Conservation (phyloP, 164 flowering plant genomes). For the Warburgia ugandensis region DNA sequence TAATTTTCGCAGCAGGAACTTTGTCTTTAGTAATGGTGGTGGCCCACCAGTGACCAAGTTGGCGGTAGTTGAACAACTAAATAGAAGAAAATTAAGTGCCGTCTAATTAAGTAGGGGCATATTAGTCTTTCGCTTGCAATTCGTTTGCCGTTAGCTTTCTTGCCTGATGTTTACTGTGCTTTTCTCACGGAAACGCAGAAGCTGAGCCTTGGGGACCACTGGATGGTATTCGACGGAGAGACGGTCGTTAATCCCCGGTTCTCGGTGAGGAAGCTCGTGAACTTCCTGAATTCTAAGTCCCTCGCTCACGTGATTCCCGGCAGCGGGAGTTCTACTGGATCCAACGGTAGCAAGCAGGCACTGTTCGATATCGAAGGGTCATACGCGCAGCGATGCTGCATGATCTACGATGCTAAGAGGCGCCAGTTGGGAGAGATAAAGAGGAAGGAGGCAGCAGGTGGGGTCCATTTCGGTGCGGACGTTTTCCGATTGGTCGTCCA, state of each 20-base stretch:
- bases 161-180: too few relatives aligned
- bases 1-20: too few relatives aligned
- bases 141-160: too few relatives aligned
- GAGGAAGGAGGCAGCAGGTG: constrained; percentile 52
- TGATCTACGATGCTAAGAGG: constrained; percentile 42
- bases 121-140: too few relatives aligned
- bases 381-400: constrained; percentile 48
- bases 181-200: constrained; percentile 39
- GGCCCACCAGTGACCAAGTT: too few relatives aligned
- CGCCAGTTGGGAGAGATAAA: constrained; percentile 51
- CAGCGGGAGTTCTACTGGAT: neutral
- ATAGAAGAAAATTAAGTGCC: too few relatives aligned
- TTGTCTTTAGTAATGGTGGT: too few relatives aligned
- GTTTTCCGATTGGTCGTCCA: constrained; percentile 59
- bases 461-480: constrained; percentile 51
- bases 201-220: constrained; percentile 48
- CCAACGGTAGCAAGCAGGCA: constrained; percentile 6
- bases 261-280: constrained; percentile 38
- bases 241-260: constrained; percentile 30
- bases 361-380: constrained; percentile 56
- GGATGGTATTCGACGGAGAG: constrained; percentile 66
- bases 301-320: constrained; percentile 32
- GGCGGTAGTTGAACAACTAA: too few relatives aligned
- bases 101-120: too few relatives aligned
- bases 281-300: constrained; percentile 27